Percentiles rank a stretch among this genome's conserved stretches.
phyloP scores from a whole-genome alignment of 1,284 basidiomycete species.

The Cutaneotrichosporon mucoides region DNA sequence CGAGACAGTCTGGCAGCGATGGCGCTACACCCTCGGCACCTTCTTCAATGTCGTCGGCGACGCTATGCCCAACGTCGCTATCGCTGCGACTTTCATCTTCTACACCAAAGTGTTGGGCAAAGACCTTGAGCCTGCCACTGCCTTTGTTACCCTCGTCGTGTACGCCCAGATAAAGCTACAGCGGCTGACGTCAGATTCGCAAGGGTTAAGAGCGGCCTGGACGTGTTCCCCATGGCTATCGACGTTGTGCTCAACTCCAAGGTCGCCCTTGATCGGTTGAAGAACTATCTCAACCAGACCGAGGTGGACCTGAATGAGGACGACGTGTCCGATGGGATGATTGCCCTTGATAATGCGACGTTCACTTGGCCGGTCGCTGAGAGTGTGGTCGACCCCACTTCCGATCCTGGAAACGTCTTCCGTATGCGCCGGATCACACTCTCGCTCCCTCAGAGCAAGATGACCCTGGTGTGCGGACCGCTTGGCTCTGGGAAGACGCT shows the following conservation, averaged over 20 bases:
- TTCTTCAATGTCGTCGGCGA: conserved; percentile 46
- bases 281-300: conserved; percentile 33
- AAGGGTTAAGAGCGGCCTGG: conserved; percentile 23
- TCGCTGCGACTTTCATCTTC: conserved; percentile 40
- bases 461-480: conserved; percentile 46
- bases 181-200: conserved; percentile 19
- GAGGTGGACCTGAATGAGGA: conserved; percentile 31
- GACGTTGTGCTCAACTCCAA: conserved; percentile 32
- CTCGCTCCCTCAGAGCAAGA: conserved; percentile 28
- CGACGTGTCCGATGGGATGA: conserved; percentile 17
- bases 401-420: conserved; percentile 17
- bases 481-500: conserved; percentile 48
- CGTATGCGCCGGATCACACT: conserved; percentile 30
- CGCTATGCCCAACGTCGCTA: conserved; percentile 33
- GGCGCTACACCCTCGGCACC: conserved; percentile 47
- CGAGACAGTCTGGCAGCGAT: conserved; percentile 47
- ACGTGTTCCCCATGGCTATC: conserved; percentile 30
- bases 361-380: conserved; percentile 37
- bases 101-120: conserved; percentile 41
- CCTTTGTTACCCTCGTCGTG: conserved; percentile 43
- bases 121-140: conserved; percentile 38
- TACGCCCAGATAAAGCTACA: conserved; percentile 17
- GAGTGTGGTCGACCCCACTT: neutral
- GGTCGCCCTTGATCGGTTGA: conserved; percentile 40
- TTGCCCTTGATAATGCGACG: conserved; percentile 30